Base-by-base conservation (phyloP, 2,329 filamentous ascomycete species). In the Fusarium brachygibbosum region DNA sequence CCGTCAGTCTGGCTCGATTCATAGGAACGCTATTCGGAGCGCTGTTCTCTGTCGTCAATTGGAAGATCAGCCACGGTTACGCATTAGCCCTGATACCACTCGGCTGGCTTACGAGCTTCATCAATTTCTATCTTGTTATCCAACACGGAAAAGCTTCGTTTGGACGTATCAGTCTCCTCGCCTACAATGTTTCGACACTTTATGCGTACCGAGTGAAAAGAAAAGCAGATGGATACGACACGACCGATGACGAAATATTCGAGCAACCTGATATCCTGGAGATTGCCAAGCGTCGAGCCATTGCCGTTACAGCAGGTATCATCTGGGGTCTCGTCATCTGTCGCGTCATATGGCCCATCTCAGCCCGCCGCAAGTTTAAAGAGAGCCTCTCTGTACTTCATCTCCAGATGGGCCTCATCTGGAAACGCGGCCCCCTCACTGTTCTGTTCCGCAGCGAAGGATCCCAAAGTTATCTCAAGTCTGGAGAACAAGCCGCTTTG, bases 261-360 rank as follows among this genome's bases (percentile, higher is more conserved):
- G 84, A 89, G 5, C 87, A 91, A 57, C 96, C 95, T 0, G 86
- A 94, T 25, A 98, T 99, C 57, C 87, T 90, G 64, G 90, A 97
- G 54, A 98, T 99, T 69, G 90, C 91, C 2, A 87, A 93, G 25
- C 95, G 98, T 78, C 89, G 96, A 78, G 91, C 97, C 6, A 88
- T 94, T 6, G 91, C 95, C 3, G 96, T 98, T n/a, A 88, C 94
- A 16, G 88, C 90, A 2, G 96, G 96, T 40, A 96, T 94, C 58
- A 78, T 97, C 16, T 99, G 95, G 94, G 96, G 94, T 28, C 88
- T 99, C 56, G 87, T 98, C 25, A 88, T 98, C 58, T 98, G 94
- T 46, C 88, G 95, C 55, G 75, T 97, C 38, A 91, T 98, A 68
- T 98, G 94, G 93, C 95, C 96, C 4, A 96, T 98, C 61, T 96